phyloP scores from a whole-genome alignment of 345 rosid species.

The Pistacia atlantica region DNA sequence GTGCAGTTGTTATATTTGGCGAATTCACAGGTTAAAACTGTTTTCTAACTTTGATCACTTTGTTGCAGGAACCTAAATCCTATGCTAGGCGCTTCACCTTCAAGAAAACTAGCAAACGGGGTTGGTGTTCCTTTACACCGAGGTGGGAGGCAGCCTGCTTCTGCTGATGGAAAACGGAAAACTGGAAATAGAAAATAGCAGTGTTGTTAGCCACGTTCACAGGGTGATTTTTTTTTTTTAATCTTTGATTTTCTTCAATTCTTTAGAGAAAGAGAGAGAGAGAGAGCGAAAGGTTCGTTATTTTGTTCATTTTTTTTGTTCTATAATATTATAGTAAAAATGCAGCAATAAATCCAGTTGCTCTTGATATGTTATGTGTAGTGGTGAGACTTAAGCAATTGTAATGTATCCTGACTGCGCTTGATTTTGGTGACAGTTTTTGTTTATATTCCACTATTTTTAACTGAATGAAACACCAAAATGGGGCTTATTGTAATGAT shows the following conservation, averaged over 20 bases:
- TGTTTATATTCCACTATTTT: conserved; percentile 15
- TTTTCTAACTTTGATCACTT: not conserved
- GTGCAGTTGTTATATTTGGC: no score
- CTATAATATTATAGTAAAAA: conserved; percentile 28
- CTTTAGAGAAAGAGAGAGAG: conserved; percentile 31
- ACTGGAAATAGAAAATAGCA: conserved; percentile 59
- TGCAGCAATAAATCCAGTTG: conserved; percentile 57
- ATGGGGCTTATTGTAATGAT: not conserved
- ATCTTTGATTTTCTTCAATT: conserved; percentile 19
- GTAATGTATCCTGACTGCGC: conserved; percentile 27
- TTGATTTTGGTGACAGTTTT: conserved; percentile 29
- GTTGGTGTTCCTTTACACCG: conserved; percentile 40
- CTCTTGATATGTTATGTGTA: conserved; percentile 29
- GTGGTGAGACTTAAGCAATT: conserved; percentile 16
- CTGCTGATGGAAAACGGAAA: conserved; percentile 67
- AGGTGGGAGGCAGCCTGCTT: conserved; percentile 52
- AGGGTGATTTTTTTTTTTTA: conserved; percentile 33
- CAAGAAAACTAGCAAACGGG: conserved; percentile 59
- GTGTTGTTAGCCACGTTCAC: conserved; percentile 27
- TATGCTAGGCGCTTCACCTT: conserved; percentile 61
- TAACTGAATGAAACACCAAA: conserved; percentile 7
- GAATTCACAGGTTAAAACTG: not conserved
- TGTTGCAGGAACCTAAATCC: conserved; percentile 55
- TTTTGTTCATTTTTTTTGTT: conserved; percentile 26
- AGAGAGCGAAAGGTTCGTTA: conserved; percentile 3